Conservation (phyloP, 148 eudicot genomes). For the Spergularia bocconei region DNA sequence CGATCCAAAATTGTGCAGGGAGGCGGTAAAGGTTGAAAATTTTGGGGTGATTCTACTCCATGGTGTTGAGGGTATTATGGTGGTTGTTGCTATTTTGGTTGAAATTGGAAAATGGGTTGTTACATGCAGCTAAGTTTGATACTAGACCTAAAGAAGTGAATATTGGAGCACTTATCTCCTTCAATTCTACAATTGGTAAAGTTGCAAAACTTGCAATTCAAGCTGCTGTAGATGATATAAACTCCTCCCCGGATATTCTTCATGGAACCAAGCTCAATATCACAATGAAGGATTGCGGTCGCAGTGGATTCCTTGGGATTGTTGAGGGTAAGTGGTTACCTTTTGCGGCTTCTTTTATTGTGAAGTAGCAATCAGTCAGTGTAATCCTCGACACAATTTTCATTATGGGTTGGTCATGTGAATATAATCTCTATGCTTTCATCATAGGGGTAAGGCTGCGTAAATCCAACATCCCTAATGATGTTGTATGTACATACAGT, state of each 20-base stretch:
- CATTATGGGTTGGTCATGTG: no score
- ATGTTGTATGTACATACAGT: no score
- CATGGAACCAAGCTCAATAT: constrained; percentile 47
- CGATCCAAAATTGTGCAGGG: no score
- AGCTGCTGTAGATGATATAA: constrained; percentile 66
- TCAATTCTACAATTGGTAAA: constrained; percentile 50
- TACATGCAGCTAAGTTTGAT: constrained; percentile 25
- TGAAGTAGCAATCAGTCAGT: no score
- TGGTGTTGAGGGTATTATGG: constrained; percentile 15
- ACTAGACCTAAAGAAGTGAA: constrained; percentile 48
- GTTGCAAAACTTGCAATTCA: constrained; percentile 56
- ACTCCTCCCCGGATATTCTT: constrained; percentile 47
- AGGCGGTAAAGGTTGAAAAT: no score
- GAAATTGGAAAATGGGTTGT: constrained; percentile 15
- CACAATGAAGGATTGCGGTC: constrained; percentile 41
- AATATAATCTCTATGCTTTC: no score
- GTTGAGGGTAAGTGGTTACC: constrained; percentile 40
- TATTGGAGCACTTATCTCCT: constrained; percentile 49
- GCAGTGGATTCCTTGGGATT: constrained; percentile 52
- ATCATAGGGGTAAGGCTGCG: no score
- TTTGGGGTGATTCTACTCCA: neutral
- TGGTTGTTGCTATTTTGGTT: constrained; percentile 13
- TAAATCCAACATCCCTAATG: no score
- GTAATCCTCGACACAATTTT: no score
- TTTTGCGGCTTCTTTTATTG: no score